phyloP scores from a whole-genome alignment of 148 eudicot species.

The Polygonum aviculare region DNA sequence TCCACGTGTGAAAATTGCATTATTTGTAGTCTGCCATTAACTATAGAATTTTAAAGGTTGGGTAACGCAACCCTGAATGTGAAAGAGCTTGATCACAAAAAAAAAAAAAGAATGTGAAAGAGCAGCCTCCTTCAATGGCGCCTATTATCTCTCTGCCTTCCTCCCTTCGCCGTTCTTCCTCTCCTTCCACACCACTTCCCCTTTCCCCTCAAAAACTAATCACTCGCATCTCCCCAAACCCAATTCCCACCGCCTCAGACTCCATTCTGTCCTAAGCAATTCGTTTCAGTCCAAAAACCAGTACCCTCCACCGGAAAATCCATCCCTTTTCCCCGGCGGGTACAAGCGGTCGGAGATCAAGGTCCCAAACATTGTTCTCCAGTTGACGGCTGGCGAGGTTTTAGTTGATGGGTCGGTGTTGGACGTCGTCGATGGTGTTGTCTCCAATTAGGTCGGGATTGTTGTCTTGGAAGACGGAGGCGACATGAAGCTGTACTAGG shows the following conservation, averaged over 20 bases:
- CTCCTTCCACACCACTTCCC: conserved; percentile 1
- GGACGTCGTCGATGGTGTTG: conserved; percentile 54
- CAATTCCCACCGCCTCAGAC: conserved; percentile 11
- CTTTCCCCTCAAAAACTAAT: neutral
- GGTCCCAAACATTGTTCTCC: conserved; percentile 55
- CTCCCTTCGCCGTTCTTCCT: conserved; percentile 10
- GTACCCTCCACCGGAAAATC: neutral
- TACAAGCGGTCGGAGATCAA: conserved; percentile 76
- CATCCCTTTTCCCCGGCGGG: conserved; percentile 69
- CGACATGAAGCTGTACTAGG: conserved; percentile 71
- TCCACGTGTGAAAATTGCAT: too few relatives aligned
- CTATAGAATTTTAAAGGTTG: too few relatives aligned
- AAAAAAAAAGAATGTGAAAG: neutral
- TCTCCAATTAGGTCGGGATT: conserved; percentile 54
- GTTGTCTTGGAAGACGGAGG: conserved; percentile 44
- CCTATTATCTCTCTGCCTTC: conserved; percentile 5
- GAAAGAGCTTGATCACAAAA: too few relatives aligned
- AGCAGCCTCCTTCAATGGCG: conserved; percentile 7
- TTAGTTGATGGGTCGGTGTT: conserved; percentile 32
- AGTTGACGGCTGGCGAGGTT: conserved; percentile 45
- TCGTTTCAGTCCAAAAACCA: conserved; percentile 2
- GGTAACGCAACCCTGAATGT: too few relatives aligned
- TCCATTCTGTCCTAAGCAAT: conserved; percentile 13
- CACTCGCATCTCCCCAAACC: conserved; percentile 8
- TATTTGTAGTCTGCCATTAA: too few relatives aligned